Percentiles rank a stretch among this genome's conserved stretches.
Conservation (phyloP, 2,329 filamentous ascomycete genomes). For the Furcasterigmium furcatum region DNA sequence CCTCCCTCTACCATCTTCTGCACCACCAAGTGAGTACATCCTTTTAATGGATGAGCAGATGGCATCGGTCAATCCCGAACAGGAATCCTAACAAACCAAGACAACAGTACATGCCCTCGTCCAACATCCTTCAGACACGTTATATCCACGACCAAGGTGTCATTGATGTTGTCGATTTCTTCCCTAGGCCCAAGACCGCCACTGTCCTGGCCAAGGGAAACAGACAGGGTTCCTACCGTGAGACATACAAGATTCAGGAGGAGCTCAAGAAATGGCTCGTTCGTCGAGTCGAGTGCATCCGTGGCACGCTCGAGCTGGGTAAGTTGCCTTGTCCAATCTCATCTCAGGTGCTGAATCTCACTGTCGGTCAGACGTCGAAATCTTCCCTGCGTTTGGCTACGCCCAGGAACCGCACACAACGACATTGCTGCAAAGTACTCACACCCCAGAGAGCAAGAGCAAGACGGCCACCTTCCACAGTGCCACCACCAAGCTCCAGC, state of each 20-base stretch:
- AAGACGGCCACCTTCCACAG: constrained; percentile 64
- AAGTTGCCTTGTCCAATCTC: constrained; percentile 2
- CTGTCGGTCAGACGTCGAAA: constrained; percentile 52
- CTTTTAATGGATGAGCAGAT: no score
- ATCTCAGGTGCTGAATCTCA: background rate
- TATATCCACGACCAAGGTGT: constrained; percentile 75
- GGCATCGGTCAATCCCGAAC: no score
- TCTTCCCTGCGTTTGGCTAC: constrained; percentile 73
- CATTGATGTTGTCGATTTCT: constrained; percentile 71
- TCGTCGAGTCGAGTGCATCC: constrained; percentile 68
- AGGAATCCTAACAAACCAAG: background rate
- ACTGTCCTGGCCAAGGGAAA: constrained; percentile 42
- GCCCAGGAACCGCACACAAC: constrained; percentile 60
- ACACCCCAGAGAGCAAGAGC: constrained; percentile 40
- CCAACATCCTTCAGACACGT: constrained; percentile 73
- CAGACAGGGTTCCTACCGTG: constrained; percentile 49
- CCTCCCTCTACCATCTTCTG: constrained; percentile 46
- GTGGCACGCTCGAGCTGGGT: constrained; percentile 62
- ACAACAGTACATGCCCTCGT: constrained; percentile 72
- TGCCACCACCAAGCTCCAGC: constrained; percentile 55
- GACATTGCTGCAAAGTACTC: constrained; percentile 44
- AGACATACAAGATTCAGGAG: constrained; percentile 50
- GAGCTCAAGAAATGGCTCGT: constrained; percentile 70
- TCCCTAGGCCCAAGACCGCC: constrained; percentile 64
- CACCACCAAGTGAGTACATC: constrained; percentile 57